Percentiles rank a stretch among this genome's conserved stretches.
These are phyloP conservation scores for Cystobasidium pallidum DNA, from an alignment of 1,284 basidiomycete species.

Conservation along the genomic window DNA sequence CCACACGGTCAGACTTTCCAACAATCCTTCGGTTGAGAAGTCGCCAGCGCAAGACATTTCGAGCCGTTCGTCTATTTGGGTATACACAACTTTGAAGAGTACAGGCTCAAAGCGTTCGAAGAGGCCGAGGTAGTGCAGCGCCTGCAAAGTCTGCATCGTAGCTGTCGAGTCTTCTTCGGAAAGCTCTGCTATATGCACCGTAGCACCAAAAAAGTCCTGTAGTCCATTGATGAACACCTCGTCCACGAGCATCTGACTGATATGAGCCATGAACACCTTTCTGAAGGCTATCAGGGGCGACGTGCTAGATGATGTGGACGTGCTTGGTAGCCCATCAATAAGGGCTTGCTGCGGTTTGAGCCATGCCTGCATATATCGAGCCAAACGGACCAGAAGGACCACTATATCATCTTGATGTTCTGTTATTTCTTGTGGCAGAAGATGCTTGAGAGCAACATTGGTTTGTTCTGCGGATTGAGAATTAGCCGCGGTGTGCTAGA, in stretches of 20 bases:
- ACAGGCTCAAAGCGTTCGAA: slow-evolving; percentile 82
- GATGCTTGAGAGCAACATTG: neutral
- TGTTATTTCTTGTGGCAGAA: neutral
- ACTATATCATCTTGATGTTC: slow-evolving; percentile 7
- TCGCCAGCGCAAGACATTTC: slow-evolving; percentile 67
- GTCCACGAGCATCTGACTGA: slow-evolving; percentile 54
- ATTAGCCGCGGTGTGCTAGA: neutral
- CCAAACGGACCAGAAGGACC: slow-evolving; percentile 46
- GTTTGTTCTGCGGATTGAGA: neutral
- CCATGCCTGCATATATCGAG: slow-evolving; percentile 43
- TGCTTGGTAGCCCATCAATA: slow-evolving; percentile 62
- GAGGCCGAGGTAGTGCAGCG: slow-evolving; percentile 66
- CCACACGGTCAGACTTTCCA: slow-evolving; percentile 69
- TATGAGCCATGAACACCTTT: slow-evolving; percentile 55
- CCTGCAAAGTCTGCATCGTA: slow-evolving; percentile 58
- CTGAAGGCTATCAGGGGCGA: slow-evolving; percentile 64
- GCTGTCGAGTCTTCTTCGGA: slow-evolving; percentile 53
- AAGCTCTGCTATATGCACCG: slow-evolving; percentile 33
- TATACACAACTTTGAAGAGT: slow-evolving; percentile 78
- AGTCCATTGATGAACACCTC: slow-evolving; percentile 54
- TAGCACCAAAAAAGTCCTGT: slow-evolving; percentile 48
- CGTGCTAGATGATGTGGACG: slow-evolving; percentile 62
- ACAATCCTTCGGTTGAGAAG: slow-evolving; percentile 68
- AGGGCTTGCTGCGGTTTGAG: slow-evolving; percentile 45
- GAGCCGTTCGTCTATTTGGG: slow-evolving; percentile 76